These are phyloP conservation scores for Capsicum baccatum DNA, from an alignment of 257 asterid genomes.

Conservation along the genomic window DNA sequence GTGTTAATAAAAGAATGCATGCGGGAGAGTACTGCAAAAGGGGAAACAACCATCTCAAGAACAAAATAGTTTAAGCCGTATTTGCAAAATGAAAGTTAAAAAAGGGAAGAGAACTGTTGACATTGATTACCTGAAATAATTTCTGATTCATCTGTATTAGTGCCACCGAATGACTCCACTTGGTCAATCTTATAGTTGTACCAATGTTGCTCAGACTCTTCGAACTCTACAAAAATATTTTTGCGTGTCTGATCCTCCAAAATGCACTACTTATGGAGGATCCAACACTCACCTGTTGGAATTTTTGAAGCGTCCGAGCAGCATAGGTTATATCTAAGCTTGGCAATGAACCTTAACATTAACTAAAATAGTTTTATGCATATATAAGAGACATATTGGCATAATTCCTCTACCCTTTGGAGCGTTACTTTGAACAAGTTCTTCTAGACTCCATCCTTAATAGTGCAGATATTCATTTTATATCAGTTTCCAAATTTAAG, in stretches of 20 bases:
- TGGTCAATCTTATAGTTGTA: neutral
- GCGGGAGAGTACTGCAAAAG: neutral
- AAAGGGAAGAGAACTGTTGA: too few relatives aligned
- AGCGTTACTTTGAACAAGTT: slow-evolving; percentile 1
- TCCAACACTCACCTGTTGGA: neutral
- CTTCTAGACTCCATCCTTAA: neutral
- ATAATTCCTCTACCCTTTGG: neutral
- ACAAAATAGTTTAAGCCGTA: neutral
- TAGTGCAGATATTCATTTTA: neutral
- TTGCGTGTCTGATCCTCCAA: neutral
- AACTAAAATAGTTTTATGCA: neutral
- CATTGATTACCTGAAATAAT: neutral
- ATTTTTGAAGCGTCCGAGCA: neutral
- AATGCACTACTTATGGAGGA: too few relatives aligned
- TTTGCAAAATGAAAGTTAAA: too few relatives aligned
- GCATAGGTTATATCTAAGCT: neutral
- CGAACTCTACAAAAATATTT: neutral
- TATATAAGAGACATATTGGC: neutral
- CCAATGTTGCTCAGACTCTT: neutral
- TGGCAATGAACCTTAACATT: neutral
- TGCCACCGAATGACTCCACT: neutral
- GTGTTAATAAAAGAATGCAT: too few relatives aligned
- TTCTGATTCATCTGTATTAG: neutral
- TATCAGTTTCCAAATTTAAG: too few relatives aligned
- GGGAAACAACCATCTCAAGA: neutral